Conservation (phyloP, 768 basidiomycete species). For the Kondoa subrosea region DNA sequence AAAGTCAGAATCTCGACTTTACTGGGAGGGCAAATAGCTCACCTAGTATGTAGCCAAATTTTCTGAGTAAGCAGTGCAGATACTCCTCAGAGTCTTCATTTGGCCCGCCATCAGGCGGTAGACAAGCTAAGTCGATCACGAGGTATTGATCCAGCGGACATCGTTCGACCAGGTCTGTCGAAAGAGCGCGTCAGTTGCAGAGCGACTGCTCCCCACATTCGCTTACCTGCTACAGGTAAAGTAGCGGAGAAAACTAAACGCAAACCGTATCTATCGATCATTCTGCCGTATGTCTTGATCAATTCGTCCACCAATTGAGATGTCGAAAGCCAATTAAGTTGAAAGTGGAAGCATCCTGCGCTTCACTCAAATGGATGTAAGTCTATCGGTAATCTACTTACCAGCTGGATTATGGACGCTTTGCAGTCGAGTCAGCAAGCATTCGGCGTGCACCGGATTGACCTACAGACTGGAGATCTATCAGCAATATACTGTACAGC, state of each 20-base stretch:
- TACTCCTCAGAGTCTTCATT: background rate
- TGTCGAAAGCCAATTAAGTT: constrained; percentile 91
- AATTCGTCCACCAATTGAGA: constrained; percentile 80
- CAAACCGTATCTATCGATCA: constrained; percentile 74
- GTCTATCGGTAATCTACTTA: constrained; percentile 61
- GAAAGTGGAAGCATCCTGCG: constrained; percentile 90
- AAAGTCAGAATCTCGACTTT: background rate
- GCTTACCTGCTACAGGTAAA: constrained; percentile 67
- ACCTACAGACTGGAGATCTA: constrained; percentile 39
- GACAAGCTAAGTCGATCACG: background rate
- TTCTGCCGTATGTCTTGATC: constrained; percentile 59
- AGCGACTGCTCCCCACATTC: background rate
- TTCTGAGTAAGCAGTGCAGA: background rate
- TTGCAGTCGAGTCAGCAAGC: too few relatives aligned
- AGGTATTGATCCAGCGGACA: background rate
- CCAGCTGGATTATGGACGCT: constrained; percentile 61
- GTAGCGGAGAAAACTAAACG: constrained; percentile 44
- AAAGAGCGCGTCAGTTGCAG: too few relatives aligned
- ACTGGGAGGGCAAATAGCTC: background rate
- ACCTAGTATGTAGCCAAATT: background rate
- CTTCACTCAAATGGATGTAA: constrained; percentile 89
- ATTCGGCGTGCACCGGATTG: too few relatives aligned
- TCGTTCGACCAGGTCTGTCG: background rate
- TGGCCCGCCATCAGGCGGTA: background rate
- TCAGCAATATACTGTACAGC: constrained; percentile 39